Conservation (phyloP, 352 stramenopile genomes). For the Nothophytophthora sp. region DNA sequence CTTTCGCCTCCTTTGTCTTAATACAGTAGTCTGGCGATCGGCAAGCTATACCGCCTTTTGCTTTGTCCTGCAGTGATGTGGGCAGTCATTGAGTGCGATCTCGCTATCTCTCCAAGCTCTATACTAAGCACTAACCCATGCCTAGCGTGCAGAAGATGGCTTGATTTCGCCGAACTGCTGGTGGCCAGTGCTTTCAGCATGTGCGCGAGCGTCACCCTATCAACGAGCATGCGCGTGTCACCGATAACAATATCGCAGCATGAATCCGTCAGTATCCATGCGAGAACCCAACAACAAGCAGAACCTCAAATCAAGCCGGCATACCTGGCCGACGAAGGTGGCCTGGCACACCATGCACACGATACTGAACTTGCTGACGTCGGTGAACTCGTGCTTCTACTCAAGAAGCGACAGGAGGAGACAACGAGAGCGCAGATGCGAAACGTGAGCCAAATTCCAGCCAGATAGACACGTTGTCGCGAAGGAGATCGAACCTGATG, state of each 20-base stretch:
- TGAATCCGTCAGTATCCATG: constrained; percentile 3
- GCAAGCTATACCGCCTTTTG: no score
- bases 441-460: neutral
- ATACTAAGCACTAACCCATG: no score
- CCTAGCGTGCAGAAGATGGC: constrained; percentile 15
- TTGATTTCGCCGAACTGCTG: constrained; percentile 78
- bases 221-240: neutral
- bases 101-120: neutral
- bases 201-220: constrained; percentile 55
- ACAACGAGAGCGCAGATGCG: no score
- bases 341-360: constrained; percentile 68
- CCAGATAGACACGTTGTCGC: neutral
- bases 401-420: no score
- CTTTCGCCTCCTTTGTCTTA: no score
- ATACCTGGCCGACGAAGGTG: constrained; percentile 67
- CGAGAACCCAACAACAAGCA: neutral
- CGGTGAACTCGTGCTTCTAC: constrained; percentile 82
- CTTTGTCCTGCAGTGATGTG: no score
- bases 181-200: constrained; percentile 66
- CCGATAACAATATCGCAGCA: neutral
- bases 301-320: neutral
- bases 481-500: constrained; percentile 44
- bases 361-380: constrained; percentile 73
- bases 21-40: no score
- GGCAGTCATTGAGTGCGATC: no score